A percentile compares a stretch with the other conserved stretches of the same genome.
phyloP scores from a whole-genome alignment of 169 alveolate genomes.

The Plasmodium yoelii region DNA sequence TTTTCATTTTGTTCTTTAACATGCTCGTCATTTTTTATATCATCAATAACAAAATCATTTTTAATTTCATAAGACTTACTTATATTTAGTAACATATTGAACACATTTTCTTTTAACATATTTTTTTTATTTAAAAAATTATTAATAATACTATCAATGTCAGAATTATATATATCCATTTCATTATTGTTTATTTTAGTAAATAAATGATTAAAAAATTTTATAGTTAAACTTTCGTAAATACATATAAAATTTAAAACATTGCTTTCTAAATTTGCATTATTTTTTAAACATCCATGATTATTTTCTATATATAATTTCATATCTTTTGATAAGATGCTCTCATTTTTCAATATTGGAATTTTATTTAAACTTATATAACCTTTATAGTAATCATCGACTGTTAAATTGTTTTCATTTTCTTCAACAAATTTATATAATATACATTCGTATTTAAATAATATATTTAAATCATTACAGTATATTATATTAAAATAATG shows the following conservation, averaged over 20 bases:
- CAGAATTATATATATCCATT: conserved; percentile 44
- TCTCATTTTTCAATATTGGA: conserved; percentile 31
- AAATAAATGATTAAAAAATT: conserved; percentile 67
- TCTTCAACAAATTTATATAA: conserved; percentile 58
- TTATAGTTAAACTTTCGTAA: conserved; percentile 59
- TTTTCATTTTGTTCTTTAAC: conserved; percentile 59
- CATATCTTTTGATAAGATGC: conserved; percentile 5
- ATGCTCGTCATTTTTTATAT: conserved; percentile 42
- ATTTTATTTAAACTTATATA: conserved; percentile 50
- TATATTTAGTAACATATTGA: conserved; percentile 45
- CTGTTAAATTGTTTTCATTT: conserved; percentile 61
- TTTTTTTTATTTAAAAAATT: conserved; percentile 60
- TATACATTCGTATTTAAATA: conserved; percentile 62
- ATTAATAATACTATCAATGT: conserved; percentile 41
- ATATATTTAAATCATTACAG: conserved; percentile 39
- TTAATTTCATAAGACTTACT: conserved; percentile 60
- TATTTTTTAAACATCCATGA: conserved; percentile 22
- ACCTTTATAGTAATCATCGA: conserved; percentile 54
- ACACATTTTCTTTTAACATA: conserved; percentile 59
- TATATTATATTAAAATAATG: conserved; percentile 70
- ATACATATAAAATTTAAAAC: conserved; percentile 27
- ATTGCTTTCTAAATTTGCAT: conserved; percentile 33
- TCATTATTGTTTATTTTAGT: conserved; percentile 53
- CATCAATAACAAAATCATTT: conserved; percentile 25
- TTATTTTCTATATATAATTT: conserved; percentile 25